Evolutionary conservation across 306 rosid species (phyloP).

Genomic region (Ziziphus jujuba): DNA sequence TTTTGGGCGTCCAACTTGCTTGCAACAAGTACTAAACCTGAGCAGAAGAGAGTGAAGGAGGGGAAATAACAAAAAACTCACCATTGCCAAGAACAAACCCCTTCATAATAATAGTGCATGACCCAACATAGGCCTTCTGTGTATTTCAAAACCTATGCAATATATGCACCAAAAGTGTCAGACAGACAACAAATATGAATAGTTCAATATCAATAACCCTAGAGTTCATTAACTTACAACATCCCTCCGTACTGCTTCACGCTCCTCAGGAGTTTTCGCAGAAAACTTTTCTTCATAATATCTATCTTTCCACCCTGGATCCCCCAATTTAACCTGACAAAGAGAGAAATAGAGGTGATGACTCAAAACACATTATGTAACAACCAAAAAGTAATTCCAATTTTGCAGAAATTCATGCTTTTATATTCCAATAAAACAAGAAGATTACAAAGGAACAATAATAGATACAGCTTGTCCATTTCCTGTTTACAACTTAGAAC

Average conservation of each 20-base stretch:
- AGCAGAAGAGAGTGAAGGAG: not conserved
- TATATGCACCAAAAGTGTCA: constrained; percentile 22
- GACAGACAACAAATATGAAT: constrained; percentile 25
- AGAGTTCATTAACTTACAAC: constrained; percentile 64
- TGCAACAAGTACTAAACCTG: too few relatives aligned
- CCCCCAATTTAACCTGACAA: constrained; percentile 80
- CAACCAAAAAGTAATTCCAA: not conserved
- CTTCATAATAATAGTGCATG: constrained; percentile 97
- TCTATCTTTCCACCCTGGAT: constrained; percentile 94
- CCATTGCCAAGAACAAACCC: constrained; percentile 99
- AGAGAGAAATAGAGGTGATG: constrained; percentile 3
- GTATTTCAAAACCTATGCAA: constrained; percentile 79
- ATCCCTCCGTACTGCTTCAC: constrained; percentile 72
- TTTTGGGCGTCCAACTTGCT: too few relatives aligned
- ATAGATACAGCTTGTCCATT: not conserved
- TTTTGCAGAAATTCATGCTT: not conserved
- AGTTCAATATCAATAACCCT: constrained; percentile 6
- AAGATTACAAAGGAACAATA: not conserved
- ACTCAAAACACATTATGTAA: not conserved
- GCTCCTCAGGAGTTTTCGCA: constrained; percentile 82
- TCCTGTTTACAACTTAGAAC: not conserved
- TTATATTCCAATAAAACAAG: not conserved
- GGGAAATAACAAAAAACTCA: constrained; percentile 37
- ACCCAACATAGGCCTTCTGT: constrained; percentile 98
- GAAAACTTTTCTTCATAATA: constrained; percentile 87